Evolutionary conservation across 2,329 filamentous ascomycete species (phyloP).

Genomic region (Cladophialophora chaetospira): DNA sequence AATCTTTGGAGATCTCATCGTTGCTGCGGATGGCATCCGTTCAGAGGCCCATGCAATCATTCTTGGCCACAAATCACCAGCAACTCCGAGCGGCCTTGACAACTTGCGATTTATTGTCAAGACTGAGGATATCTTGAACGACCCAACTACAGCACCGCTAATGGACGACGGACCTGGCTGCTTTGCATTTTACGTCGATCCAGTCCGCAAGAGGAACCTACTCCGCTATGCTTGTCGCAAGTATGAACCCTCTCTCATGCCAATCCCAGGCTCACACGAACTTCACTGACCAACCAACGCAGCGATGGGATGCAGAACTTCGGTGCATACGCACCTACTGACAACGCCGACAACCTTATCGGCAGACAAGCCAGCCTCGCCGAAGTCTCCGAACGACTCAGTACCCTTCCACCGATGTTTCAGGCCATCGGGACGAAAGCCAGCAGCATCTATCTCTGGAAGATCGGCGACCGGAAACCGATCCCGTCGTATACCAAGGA

Average conservation of each 20-base stretch:
- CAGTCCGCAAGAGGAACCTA: not conserved
- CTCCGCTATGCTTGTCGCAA: constrained; percentile 11
- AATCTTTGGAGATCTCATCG: constrained; percentile 40
- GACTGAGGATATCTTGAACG: constrained; percentile 1
- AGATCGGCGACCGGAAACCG: constrained; percentile 17
- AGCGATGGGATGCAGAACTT: constrained; percentile 13
- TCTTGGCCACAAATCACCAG: constrained; percentile 3
- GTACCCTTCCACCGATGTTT: not conserved
- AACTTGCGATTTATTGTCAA: constrained; percentile 3
- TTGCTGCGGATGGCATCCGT: constrained; percentile 45
- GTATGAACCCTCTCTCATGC: not conserved
- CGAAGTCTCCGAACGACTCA: not conserved
- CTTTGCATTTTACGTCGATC: constrained; percentile 3
- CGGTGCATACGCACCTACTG: not conserved
- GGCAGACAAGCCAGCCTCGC: constrained; percentile 5
- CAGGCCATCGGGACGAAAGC: not conserved
- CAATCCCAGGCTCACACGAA: not conserved
- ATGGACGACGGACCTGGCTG: constrained; percentile 8
- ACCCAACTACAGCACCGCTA: constrained; percentile 2
- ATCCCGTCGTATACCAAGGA: constrained; percentile 49
- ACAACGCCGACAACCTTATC: not conserved
- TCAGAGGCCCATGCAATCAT: constrained; percentile 34
- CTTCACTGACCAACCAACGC: not conserved
- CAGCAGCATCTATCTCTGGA: constrained; percentile 7
- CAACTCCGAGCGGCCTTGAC: constrained; percentile 1